Conservation (phyloP, 495 filamentous ascomycete species). For the Niebla homalea region DNA sequence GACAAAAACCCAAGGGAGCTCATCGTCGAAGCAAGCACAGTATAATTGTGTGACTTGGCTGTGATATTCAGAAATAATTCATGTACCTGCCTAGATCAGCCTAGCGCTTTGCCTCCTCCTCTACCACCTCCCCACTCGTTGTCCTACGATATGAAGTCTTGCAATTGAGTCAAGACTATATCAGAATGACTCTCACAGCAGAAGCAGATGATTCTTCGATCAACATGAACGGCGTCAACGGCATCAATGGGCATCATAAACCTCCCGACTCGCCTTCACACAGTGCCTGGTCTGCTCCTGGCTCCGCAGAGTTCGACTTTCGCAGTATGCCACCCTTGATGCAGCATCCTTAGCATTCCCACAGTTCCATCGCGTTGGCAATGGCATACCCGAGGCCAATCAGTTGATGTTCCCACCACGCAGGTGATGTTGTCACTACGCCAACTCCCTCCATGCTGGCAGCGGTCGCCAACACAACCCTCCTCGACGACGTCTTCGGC, state of each 20-base stretch:
- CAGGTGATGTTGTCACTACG: slow-evolving; percentile 73
- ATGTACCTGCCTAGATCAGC: no score
- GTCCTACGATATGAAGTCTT: neutral
- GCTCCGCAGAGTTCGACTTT: slow-evolving; percentile 11
- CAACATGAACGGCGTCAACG: neutral
- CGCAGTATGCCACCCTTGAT: slow-evolving; percentile 1
- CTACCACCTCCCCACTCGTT: slow-evolving; percentile 10
- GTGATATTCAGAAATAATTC: no score
- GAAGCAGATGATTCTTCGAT: neutral
- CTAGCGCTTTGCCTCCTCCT: slow-evolving; percentile 8
- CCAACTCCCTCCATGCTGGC: slow-evolving; percentile 74
- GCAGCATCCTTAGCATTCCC: neutral
- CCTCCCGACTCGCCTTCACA: neutral
- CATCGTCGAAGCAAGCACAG: no score
- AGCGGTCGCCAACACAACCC: slow-evolving; percentile 41
- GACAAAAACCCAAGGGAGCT: no score
- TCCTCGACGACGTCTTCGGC: slow-evolving; percentile 72
- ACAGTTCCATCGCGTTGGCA: neutral
- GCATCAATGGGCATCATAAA: neutral
- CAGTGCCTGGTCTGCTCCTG: slow-evolving; percentile 5
- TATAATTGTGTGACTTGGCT: no score
- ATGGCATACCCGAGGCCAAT: neutral
- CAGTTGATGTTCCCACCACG: neutral
- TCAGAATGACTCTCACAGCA: neutral
- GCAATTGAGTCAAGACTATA: neutral